Evolutionary conservation across 2,329 filamentous ascomycete species (phyloP).

Genomic region (Penicillium sp.): DNA sequence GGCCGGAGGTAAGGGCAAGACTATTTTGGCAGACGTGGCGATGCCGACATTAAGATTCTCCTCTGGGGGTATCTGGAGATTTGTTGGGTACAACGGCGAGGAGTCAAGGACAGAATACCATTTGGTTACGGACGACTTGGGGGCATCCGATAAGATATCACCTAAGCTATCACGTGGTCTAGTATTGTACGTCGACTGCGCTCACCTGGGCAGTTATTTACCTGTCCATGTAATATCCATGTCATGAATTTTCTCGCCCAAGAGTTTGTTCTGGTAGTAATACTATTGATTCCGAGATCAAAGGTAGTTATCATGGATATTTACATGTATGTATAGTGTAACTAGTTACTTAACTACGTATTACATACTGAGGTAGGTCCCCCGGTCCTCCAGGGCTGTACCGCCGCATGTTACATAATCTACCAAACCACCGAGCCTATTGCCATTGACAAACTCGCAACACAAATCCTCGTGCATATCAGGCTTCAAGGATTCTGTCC

Average conservation of each 20-base stretch:
- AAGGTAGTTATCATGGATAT: background rate
- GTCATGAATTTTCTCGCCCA: background rate
- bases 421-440: background rate
- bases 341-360: no score
- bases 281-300: background rate
- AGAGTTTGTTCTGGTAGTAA: background rate
- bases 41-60: background rate
- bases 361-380: no score
- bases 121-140: background rate
- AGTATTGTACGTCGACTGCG: background rate
- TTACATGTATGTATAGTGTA: background rate
- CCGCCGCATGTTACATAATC: constrained; percentile 5
- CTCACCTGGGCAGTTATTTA: background rate
- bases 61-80: background rate
- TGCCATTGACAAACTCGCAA: background rate
- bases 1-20: background rate
- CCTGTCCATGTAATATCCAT: background rate
- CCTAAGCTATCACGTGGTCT: constrained; percentile 2
- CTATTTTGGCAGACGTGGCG: background rate
- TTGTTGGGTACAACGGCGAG: background rate
- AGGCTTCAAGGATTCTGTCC: background rate
- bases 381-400: no score
- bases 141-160: constrained; percentile 8
- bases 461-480: background rate
- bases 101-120: background rate